Base-by-base conservation (phyloP, 1,139 yeast species). In the Kurtzmaniella natalensis region DNA sequence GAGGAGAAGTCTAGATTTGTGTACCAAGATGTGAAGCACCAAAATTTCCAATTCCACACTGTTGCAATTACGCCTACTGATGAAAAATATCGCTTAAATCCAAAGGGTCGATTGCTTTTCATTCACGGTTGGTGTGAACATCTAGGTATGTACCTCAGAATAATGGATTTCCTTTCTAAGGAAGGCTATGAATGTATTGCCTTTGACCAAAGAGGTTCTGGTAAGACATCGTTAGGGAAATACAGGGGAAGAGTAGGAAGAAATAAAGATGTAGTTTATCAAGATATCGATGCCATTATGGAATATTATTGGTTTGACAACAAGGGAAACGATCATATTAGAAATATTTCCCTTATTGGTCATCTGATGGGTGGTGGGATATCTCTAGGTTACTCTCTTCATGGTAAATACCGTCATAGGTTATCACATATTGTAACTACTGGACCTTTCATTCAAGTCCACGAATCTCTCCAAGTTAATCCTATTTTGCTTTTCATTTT, bases 111-210 rank as follows among this genome's bases (percentile, higher is more conserved):
- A 30, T 29, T 51, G 3, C 28, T 53, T 7, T 36, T 53, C 7
- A 30, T 51, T 5, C 58, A 53, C 37, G 58, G 57, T 3, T 53
- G 55, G 55, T 43, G 53, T 30, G 58, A 53, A 33, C 53, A 50
- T 29, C 17, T 45, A 3, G 17, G 30, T 2, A 47, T 52, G 53
- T 53, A 52, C 33, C 37, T 38, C 19, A 32, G 50, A 13, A 31
- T 46, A 13, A 50, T 50, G 49, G 53, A 50, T 23, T 41, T 29
- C 21, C 30, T 52, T 13, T 39, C 52, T n/a, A 28, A 35, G 4
- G 20, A 41, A 6, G 57, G 57, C 1, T 52, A 44, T 29, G 50
- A 49, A 28, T 43, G 46, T 23, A 38, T 47, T 19, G 43, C 45
- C 5, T 53, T 40, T 37, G 57, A 53, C 36, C 53, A 48, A 40